Evolutionary conservation across 73 alveolate genomes (phyloP), one percentile per base, ranked within the genome.

Genomic region (Symbiodinium natans): DNA sequence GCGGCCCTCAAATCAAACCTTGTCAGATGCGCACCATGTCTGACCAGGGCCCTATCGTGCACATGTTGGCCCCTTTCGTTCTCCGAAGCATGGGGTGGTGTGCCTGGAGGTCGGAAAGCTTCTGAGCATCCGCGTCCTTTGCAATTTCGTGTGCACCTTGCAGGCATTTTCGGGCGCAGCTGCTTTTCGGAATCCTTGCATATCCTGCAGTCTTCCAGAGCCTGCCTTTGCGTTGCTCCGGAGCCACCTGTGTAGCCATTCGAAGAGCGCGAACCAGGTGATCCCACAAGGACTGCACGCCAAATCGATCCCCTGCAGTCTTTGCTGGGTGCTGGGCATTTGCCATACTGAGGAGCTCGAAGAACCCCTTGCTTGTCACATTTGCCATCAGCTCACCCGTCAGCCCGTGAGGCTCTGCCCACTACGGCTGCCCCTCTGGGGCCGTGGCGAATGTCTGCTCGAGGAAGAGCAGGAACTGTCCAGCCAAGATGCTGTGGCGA

Each of bases 221-320:
- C n/a, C 38, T 3, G 89, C 97, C 97, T 90, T 41, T 71, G 48
- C 97, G 43, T 89, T 90, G 39, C 87, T 90, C 97, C 10, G 97
- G 97, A n/a, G 97, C 97, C 41, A 90, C 97, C 97, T 90, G 41
- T 23, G 25, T 23, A 46, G 59, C 13, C 59, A 9, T 6, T 46
- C 59, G 13, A n/a, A n/a, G n/a, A n/a, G n/a, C n/a, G n/a, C n/a
- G n/a, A n/a, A n/a, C n/a, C n/a, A n/a, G n/a, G n/a, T n/a, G 59
- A 6, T 13, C 59, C 6, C 59, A 46, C 13, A 46, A 46, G 21
- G 59, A 46, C 59, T 46, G 21, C 6, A 6, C 13, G 59, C 59
- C 59, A 6, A 46, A 46, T 46, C 21, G 59, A 46, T 6, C 59
- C 59, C 21, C 59, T 46, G 59, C 13, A 46, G 13, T 13, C 6